These are phyloP conservation scores for Bipolaris victoriae DNA, from an alignment of 2,329 filamentous ascomycete genomes.

Conservation along the genomic window DNA sequence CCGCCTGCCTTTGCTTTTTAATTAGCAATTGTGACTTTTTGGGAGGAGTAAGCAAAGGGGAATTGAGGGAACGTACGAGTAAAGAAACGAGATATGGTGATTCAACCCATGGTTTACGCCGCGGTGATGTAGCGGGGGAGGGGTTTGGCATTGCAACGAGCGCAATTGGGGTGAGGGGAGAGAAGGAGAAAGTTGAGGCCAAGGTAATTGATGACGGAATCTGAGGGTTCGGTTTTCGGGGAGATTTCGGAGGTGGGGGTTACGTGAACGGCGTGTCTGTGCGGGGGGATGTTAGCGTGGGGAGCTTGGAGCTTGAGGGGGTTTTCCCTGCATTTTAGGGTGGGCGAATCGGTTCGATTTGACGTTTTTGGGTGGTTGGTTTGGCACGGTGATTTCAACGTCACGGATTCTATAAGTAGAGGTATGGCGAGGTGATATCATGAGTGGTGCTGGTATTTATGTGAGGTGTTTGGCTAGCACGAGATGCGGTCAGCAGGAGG, in stretches of 20 bases:
- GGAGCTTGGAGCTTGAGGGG: too few relatives aligned
- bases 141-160: slow-evolving; percentile 34
- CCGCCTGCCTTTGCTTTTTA: slow-evolving; percentile 72
- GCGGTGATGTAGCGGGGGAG: slow-evolving; percentile 25
- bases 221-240: background rate
- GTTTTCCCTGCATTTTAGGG: background rate
- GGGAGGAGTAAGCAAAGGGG: background rate
- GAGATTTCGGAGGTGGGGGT: background rate
- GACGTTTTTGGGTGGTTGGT: background rate
- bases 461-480: slow-evolving; percentile 34
- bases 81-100: slow-evolving; percentile 57
- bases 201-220: slow-evolving; percentile 16
- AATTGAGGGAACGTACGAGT: slow-evolving; percentile 43
- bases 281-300: slow-evolving; percentile 25
- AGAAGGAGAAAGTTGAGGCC: background rate
- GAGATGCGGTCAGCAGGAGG: slow-evolving; percentile 6
- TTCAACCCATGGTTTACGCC: slow-evolving; percentile 47
- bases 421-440: slow-evolving; percentile 13
- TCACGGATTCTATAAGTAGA: too few relatives aligned
- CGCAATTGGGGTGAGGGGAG: background rate
- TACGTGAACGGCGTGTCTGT: slow-evolving; percentile 24
- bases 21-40: too few relatives aligned
- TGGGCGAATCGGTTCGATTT: background rate
- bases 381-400: background rate
- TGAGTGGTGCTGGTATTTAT: slow-evolving; percentile 23